A percentile compares a stretch with the other conserved stretches of the same genome.
These are phyloP conservation scores for Dictyostelium firmibasis DNA, from an alignment of 78 protist genomes.

Conservation along the genomic window DNA sequence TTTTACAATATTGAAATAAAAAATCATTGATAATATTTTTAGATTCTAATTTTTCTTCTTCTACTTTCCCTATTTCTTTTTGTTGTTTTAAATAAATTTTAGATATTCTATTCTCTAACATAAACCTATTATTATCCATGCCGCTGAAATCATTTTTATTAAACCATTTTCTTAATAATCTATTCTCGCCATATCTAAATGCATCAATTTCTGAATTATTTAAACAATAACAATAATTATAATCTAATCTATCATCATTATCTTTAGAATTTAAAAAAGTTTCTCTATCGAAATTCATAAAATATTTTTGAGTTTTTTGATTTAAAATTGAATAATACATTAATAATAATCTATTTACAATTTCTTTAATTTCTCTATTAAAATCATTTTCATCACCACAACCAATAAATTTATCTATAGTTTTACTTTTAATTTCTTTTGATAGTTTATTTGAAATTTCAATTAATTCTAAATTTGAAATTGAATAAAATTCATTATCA, in stretches of 20 bases:
- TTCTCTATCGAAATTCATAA: neutral
- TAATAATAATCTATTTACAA: neutral
- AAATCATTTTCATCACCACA: neutral
- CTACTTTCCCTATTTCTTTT: neutral
- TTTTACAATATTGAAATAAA: neutral
- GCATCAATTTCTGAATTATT: neutral
- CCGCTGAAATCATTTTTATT: neutral
- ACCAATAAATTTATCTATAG: neutral
- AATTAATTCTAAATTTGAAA: neutral
- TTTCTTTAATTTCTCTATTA: neutral
- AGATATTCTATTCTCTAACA: neutral
- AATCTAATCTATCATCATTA: neutral
- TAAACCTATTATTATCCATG: neutral
- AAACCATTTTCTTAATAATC: neutral
- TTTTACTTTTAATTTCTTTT: neutral
- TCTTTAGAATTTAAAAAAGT: neutral
- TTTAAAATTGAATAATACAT: constrained; percentile 3
- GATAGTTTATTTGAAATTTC: neutral
- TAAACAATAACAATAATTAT: neutral
- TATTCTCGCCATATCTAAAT: neutral
- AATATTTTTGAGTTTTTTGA: neutral
- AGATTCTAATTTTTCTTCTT: neutral
- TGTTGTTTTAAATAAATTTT: neutral
- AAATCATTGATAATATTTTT: neutral
- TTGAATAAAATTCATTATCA: neutral